A percentile compares a stretch with the other conserved stretches of the same genome.
Evolutionary conservation across 331 rosid species (phyloP).

Genomic region (Quercus lobata): DNA sequence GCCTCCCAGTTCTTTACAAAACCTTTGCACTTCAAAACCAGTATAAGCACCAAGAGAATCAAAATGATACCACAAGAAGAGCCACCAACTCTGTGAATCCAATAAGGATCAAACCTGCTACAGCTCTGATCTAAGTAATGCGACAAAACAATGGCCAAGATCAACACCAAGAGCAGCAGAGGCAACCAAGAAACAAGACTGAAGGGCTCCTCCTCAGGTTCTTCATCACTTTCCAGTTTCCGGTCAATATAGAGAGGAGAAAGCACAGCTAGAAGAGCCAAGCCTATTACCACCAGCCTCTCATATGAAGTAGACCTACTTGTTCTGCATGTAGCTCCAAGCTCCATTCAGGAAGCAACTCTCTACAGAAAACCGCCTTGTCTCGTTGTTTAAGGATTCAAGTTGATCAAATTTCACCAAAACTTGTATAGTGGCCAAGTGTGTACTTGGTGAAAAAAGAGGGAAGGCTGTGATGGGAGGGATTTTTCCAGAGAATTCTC

Average conservation of each 20-base stretch:
- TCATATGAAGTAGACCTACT: conserved; percentile 56
- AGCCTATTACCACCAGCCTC: conserved; percentile 49
- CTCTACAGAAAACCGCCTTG: background rate
- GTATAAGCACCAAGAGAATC: conserved; percentile 62
- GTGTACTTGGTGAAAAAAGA: no score
- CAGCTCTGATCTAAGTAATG: conserved; percentile 46
- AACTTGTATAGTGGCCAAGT: background rate
- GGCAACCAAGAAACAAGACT: conserved; percentile 47
- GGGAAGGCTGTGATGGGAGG: background rate
- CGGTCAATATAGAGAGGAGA: conserved; percentile 80
- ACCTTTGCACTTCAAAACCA: conserved; percentile 70
- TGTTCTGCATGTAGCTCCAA: conserved; percentile 37
- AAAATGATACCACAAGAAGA: conserved; percentile 70
- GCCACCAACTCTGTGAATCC: conserved; percentile 90
- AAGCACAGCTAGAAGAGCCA: conserved; percentile 65
- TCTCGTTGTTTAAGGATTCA: conserved; percentile 1
- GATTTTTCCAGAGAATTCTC: background rate
- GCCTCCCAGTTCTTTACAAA: conserved; percentile 37
- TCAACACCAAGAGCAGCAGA: conserved; percentile 57
- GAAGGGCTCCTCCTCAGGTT: conserved; percentile 43
- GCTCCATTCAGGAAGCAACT: conserved; percentile 36
- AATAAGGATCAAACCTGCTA: conserved; percentile 63
- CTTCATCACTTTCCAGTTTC: conserved; percentile 38
- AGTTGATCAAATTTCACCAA: background rate
- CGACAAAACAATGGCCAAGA: conserved; percentile 44